These are phyloP conservation scores for Lunularia cruciata DNA, from an alignment of 225 moss, liverwort and hornwort genomes.

Conservation along the genomic window DNA sequence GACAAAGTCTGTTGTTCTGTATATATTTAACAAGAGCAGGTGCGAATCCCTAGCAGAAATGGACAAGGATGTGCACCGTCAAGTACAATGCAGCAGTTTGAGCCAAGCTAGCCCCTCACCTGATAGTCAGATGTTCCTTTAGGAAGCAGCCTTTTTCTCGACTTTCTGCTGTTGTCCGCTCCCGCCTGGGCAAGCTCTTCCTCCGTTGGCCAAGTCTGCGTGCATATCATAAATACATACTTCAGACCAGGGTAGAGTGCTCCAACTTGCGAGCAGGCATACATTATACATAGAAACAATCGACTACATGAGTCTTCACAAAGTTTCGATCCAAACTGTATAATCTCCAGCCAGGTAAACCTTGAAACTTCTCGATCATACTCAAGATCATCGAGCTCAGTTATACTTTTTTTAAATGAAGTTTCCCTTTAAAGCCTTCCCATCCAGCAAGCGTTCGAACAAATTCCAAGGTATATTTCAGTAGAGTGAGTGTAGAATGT, in stretches of 20 bases:
- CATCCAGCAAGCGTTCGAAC: no score
- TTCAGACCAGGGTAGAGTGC: background rate
- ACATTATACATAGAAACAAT: no score
- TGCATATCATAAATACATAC: background rate
- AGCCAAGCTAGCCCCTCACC: slow-evolving; percentile 29
- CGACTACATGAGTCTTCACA: no score
- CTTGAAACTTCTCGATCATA: background rate
- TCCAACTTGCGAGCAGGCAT: background rate
- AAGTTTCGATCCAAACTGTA: no score
- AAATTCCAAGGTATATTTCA: no score
- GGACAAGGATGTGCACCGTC: background rate
- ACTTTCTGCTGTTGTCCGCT: slow-evolving; percentile 36
- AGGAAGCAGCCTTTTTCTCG: slow-evolving; percentile 64
- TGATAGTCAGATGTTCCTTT: slow-evolving; percentile 96
- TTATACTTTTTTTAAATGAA: no score
- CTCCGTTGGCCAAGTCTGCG: slow-evolving; percentile 98
- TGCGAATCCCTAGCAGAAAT: no score
- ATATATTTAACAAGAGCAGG: background rate
- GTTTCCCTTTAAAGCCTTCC: no score
- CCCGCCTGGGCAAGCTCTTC: slow-evolving; percentile 79
- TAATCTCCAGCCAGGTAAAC: background rate
- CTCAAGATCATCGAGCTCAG: no score
- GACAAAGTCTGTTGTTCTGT: background rate
- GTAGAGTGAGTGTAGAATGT: no score
- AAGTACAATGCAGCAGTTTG: background rate